Evolutionary conservation across 176 grass and related monocot species (phyloP), one percentile per base, ranked within the genome.

Genomic region (Eragrostis nindensis): DNA sequence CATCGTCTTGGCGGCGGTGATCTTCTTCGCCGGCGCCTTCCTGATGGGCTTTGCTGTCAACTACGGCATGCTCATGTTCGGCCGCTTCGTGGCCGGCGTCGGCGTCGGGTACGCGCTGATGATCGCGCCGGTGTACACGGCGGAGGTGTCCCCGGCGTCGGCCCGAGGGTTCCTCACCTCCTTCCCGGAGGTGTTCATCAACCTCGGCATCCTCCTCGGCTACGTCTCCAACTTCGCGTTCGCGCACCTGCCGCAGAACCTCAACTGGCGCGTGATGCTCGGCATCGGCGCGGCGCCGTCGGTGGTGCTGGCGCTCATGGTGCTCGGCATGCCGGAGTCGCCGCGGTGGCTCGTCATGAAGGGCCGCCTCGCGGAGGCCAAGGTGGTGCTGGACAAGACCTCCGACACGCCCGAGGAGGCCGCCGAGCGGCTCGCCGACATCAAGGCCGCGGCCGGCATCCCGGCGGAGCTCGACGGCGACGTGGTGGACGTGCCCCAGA

Each of bases 151-250:
- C 11, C 93, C 93, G 0, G 83, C 88, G 57, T 97, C 93, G 5
- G 43, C 90, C 11, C 85, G 93, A 0, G 93, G 93, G 27, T 90
- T 96, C 71, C 83, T 96, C 12, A 96, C 87, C 5, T 93, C 93
- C 41, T 96, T 96, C 70, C 93, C 93, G 68, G 93, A 96, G 90
- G 87, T 96, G 6, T 96, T 96, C 82, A 93, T 96, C 83, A 96
- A 96, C 93, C 71, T 84, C 76, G 93, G 93, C 70, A 93, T 96
- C 66, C 90, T 96, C 0, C 90, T 96, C 39, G 93, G 93, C 6
- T 96, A 96, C 76, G 85, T 96, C 4, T 96, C 93, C 41, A 96
- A 96, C 85, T 96, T 44, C 1, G 93, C 85, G 18, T 96, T 96
- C 75, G 18, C 88, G 7, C 70, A 54, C 52, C 83, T 96, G 4